Base-by-base conservation (phyloP, 306 rosid genomes). In the Fragaria iinumae region DNA sequence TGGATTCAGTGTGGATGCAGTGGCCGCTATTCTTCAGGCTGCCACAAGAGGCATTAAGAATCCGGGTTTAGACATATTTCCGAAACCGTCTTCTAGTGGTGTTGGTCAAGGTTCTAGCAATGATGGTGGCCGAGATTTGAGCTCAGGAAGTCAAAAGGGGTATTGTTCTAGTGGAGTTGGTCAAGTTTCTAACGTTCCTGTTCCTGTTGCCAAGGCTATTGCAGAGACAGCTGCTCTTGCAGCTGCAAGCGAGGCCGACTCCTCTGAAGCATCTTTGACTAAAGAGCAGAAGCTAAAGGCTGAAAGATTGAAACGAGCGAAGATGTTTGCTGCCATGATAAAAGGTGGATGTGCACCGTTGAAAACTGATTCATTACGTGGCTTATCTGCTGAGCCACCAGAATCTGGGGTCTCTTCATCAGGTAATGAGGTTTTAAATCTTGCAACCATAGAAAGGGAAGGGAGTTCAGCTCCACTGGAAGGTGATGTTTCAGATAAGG, bases 291-390 rank as follows among this genome's bases (percentile, higher is more conserved):
- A 87, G 83, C 83, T 91, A 53, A 93, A 88, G 81, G 91, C 95
- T 6, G 98, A 91, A 87, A 91, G 98, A 78, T 84, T 93, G 87
- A 93, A 88, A 88, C 89, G 96, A 57, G 96, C 98, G 32, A 91
- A 89, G 83, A 88, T 87, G 89, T 93, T 93, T 85, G 89, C 96
- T 47, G 89, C 88, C 78, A 93, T 93, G 93, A 72, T 93, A 72
- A 89, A 93, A 75, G 64, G 83, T 75, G 86, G 95, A 65, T 80
- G 71, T 75, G 90, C 86, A 56, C 84, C 91, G 18, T 55, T 83
- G 52, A 88, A 84, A 83, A 78, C 75, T 11, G 95, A 91, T 56
- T 67, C 82, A 50, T 53, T 70, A 36, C 80, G 78, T 38, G 83
- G 86, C 69, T 73, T 87, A 72, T 93, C 95, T 18, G 83, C 69